Evolutionary conservation across 352 stramenopile species (phyloP), one percentile per base, ranked within the genome.

Genomic region (Pythium biforme): DNA sequence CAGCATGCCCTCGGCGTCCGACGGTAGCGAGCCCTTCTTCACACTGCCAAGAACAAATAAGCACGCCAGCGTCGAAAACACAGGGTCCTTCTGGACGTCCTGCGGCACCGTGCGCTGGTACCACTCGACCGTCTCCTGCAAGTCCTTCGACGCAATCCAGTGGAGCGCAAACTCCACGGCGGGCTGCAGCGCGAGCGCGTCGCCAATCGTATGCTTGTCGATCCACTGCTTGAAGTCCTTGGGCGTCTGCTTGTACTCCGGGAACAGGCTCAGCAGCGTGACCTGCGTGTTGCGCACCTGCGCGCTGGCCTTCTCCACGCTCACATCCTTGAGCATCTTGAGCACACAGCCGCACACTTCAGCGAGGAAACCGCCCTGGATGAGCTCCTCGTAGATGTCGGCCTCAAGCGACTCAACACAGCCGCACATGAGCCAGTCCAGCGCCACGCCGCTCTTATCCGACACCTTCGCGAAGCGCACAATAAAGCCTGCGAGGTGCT

Each of bases 381-480:
- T 72, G 15, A 90, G 56, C 58, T 92, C 82, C n/a, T 90, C 78
- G 41, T 87, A 70, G 7, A 81, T 66, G 9, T 83, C 81, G 8
- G 73, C 74, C 27, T 92, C 80, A 31, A 90, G 39, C 4, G 72
- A 59, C 46, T 82, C 66, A 0, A 75, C 60, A 25, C 78, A 87
- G 22, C 48, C 64, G 41, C 80, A 76, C 15, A 92, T 52, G 27
- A 94, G 27, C 83, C 83, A 94, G 49, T 93, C 78, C 52, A 92
- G 57, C 15, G 80, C 83, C 50, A 93, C 68, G 7, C 76, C 75
- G 7, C 72, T 90, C n/a, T 72, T 53, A 25, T 73, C 58, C 11
- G 82, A 88, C 47, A 87, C 55, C 56, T 79, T 78, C 50, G 90
- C 82, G 57, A 93, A 92, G 14, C 79, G 77, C n/a, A 77, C 69